Evolutionary conservation across 345 rosid genomes (phyloP), one percentile per base, ranked within the genome.

Genomic region (Clarkia xantiana): DNA sequence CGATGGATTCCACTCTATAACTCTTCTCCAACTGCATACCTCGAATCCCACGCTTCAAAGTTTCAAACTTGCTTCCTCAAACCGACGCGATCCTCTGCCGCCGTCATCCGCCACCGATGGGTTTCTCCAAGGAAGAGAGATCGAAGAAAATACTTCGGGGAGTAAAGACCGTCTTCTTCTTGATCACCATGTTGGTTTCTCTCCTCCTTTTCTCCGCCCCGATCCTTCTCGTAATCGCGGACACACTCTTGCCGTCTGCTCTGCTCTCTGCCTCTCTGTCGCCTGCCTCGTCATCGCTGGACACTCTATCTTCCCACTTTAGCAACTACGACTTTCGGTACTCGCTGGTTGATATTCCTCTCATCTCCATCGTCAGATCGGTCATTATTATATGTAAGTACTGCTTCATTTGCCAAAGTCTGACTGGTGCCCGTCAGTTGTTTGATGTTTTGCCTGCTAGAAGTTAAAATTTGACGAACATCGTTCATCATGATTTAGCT

Each of bases 171-270:
- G 20, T 91, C 29, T 86, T 82, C 53, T 81, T 90, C 80, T 44
- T 90, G 17, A 56, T 79, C 61, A 42, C 84, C 54, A 70, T 90
- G 87, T 56, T 79, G 54, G 41, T 91, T 43, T 91, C 96, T 43
- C 79, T 86, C 42, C 80, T 91, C 20, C 38, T 90, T 1, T 76
- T 90, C 63, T 91, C 94, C 44, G 94, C 93, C 17, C 98, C 98
- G 0, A 62, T 86, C 64, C 70, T 90, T 51, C 72, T 91, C 53
- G 89, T 58, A 14, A 51, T 86, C 51, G 85, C 93, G 5, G 98
- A 83, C 48, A 61, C 98, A 8, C 75, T 86, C 14, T 70, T 86
- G 17, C 98, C 98, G 13, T 73, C 89, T 0, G 89, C 94, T 25
- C 67, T 90, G 18, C 80, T 90, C 46, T 79, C 85, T 18, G 85